These are phyloP conservation scores for Cercospora canescens DNA, from an alignment of 2,329 filamentous ascomycete species.

Conservation along the genomic window DNA sequence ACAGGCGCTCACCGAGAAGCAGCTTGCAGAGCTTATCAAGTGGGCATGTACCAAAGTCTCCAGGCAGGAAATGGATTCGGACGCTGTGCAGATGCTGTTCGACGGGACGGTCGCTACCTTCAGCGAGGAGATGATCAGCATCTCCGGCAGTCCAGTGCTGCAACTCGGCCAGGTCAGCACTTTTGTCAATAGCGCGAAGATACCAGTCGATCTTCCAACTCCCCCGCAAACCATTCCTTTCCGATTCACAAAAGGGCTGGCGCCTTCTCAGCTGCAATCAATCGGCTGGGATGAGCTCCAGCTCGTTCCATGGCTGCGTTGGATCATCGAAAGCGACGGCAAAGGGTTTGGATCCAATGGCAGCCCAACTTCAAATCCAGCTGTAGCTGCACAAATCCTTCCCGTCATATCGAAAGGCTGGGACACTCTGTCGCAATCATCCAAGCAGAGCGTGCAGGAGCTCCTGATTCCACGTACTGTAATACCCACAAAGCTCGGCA, in stretches of 20 bases:
- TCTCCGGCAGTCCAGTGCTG: constrained; percentile 68
- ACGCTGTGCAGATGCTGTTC: constrained; percentile 69
- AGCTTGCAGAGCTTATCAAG: constrained; percentile 78
- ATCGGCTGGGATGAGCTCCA: constrained; percentile 86
- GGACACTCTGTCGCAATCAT: constrained; percentile 70
- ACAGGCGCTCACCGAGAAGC: constrained; percentile 75
- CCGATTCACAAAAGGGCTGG: constrained; percentile 73
- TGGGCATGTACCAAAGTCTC: constrained; percentile 77
- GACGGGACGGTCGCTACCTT: constrained; percentile 75
- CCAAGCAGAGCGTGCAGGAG: constrained; percentile 65
- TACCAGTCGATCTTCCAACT: constrained; percentile 77
- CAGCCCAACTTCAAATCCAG: constrained; percentile 68
- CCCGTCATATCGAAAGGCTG: constrained; percentile 84
- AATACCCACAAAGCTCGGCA: constrained; percentile 87
- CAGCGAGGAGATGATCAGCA: constrained; percentile 50
- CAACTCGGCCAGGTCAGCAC: constrained; percentile 72
- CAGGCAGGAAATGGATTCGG: constrained; percentile 69
- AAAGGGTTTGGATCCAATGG: constrained; percentile 62
- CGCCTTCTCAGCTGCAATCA: constrained; percentile 67
- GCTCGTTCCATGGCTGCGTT: constrained; percentile 81
- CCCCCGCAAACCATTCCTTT: constrained; percentile 83
- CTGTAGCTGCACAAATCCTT: constrained; percentile 76
- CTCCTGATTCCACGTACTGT: constrained; percentile 69
- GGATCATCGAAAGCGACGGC: constrained; percentile 68
- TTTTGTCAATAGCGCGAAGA: constrained; percentile 74